Conservation (phyloP, 352 stramenopile species). For the Phytophthora sp. region DNA sequence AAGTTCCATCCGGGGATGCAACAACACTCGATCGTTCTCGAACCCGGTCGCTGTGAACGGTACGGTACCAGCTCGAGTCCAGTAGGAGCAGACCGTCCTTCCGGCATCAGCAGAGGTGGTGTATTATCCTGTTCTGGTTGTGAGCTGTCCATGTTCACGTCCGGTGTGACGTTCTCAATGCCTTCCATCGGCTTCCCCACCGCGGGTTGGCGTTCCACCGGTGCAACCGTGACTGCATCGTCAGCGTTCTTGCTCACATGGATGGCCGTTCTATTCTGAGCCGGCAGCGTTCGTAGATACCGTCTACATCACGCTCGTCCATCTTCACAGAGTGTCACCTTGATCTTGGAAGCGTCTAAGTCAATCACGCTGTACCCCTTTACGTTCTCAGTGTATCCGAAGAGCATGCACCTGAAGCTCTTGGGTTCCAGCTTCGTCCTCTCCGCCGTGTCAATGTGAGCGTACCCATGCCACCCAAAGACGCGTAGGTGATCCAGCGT, state of each 20-base stretch:
- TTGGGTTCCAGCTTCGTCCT: slow-evolving; percentile 35
- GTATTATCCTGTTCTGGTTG: not conserved
- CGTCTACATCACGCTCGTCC: not conserved
- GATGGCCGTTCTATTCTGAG: not conserved
- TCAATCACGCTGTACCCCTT: slow-evolving; percentile 29
- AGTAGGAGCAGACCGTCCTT: no score
- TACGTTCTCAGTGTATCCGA: slow-evolving; percentile 27
- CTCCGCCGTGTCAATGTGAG: slow-evolving; percentile 31
- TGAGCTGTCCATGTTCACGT: not conserved
- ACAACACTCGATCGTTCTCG: no score
- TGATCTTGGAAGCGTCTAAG: slow-evolving; percentile 20
- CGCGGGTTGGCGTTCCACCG: not conserved
- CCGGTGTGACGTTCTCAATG: no score
- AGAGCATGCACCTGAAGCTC: slow-evolving; percentile 19
- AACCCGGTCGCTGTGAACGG: no score
- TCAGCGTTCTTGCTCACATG: not conserved
- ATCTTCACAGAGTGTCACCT: not conserved
- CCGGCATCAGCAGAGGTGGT: no score
- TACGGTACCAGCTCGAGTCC: slow-evolving; percentile 10
- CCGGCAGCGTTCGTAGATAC: not conserved
- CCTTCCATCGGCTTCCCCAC: not conserved
- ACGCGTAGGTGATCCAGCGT: slow-evolving; percentile 30
- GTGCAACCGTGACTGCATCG: no score
- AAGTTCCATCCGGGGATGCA: not conserved
- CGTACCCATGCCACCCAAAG: slow-evolving; percentile 37